Percentiles rank a stretch among this genome's conserved stretches.
These are phyloP conservation scores for Penicillium hesseltinei DNA, from an alignment of 2,329 filamentous ascomycete genomes.

Conservation along the genomic window DNA sequence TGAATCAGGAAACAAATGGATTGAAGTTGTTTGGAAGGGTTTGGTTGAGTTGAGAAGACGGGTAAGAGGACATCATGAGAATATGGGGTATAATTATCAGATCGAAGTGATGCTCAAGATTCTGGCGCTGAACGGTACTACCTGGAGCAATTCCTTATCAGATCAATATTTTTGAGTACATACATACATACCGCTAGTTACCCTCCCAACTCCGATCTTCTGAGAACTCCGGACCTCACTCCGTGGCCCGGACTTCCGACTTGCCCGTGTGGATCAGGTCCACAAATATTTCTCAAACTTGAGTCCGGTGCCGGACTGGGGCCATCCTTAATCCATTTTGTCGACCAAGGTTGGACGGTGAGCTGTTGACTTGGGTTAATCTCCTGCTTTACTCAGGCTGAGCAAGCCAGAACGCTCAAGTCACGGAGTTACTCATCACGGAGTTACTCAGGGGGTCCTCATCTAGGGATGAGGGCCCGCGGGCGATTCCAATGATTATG, in stretches of 20 bases:
- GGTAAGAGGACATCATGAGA: neutral
- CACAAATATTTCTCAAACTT: neutral
- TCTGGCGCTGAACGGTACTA: neutral
- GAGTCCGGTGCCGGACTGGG: neutral
- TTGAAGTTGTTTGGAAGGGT: neutral
- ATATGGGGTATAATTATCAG: neutral
- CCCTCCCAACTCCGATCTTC: neutral
- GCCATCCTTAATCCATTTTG: neutral
- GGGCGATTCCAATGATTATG: neutral
- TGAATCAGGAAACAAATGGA: neutral
- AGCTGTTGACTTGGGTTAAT: no score
- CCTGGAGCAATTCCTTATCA: neutral
- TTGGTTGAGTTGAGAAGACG: neutral
- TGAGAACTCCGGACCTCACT: neutral
- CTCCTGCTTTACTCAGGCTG: neutral
- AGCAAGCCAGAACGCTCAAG: neutral
- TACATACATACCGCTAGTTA: neutral
- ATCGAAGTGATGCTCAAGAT: neutral
- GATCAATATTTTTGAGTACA: neutral
- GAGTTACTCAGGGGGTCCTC: neutral
- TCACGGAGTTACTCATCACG: neutral
- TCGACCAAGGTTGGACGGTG: neutral
- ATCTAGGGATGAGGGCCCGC: neutral
- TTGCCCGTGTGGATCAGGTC: neutral
- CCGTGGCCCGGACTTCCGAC: neutral